Evolutionary conservation across 2,329 filamentous ascomycete genomes (phyloP), one percentile per base, ranked within the genome.

Genomic region (Ceratocystis albifundus): DNA sequence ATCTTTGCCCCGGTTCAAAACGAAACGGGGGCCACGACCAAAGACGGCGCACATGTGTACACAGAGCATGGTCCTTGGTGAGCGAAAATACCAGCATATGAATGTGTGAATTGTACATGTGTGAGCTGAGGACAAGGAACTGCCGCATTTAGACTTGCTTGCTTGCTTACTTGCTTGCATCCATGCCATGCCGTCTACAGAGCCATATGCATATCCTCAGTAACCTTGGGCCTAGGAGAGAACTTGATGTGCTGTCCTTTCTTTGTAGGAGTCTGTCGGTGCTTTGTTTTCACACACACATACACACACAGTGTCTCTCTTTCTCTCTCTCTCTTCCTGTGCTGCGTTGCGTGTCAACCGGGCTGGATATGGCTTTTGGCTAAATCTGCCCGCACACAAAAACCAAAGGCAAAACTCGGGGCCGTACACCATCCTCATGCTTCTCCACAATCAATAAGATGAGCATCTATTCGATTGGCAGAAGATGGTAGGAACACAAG

Each of bases 401-500:
- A 55, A 28, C 17, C 50, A 59, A 5, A 59, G 55, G 55, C 28
- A 59, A 30, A 17, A 59, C 8, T 59, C 28, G 30, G 28, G 20
- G 30, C 30, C n/a, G 20, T 2, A 36, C 55, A 59, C 15, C 28
- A 12, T 12, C 6, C 12, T 30, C 28, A 10, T 59, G 15, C 55
- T 59, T 59, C 25, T 59, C 55, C 55, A 36, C 30, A 59, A 4
- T 59, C 55, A 59, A 59, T 59, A 59, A 59, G 55, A 59, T 59
- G 55, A 32, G 10, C 55, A 36, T 36, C 17, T 59, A 32, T 59
- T 59, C 25, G 22, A n/a, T 20, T 30, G 12, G 25, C 25, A 36
- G 28, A 20, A n/a, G 55, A 59, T 17, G 32, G 48, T 48, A 48
- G 50, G 50, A 59, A 59, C 17, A 59, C 55, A 59, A 17, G 55